phyloP scores from a whole-genome alignment of 2,329 filamentous ascomycete species.

The Penicillium janthinellum region DNA sequence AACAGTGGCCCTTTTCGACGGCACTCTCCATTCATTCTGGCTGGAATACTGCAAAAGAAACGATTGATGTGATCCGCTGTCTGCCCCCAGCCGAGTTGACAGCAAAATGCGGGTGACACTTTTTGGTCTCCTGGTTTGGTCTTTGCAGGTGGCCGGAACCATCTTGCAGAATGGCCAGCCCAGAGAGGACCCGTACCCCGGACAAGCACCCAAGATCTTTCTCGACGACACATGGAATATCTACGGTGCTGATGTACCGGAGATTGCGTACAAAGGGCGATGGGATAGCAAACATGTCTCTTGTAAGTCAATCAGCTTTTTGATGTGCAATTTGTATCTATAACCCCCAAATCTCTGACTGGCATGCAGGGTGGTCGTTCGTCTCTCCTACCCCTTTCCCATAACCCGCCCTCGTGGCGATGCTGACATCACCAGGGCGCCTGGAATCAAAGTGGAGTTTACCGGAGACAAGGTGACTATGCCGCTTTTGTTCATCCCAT shows the following conservation, averaged over 20 bases:
- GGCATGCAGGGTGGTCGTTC: slow-evolving; percentile 55
- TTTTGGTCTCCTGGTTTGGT: slow-evolving; percentile 15
- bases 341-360: slow-evolving; percentile 11
- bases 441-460: slow-evolving; percentile 59
- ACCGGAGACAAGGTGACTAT: slow-evolving; percentile 49
- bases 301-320: slow-evolving; percentile 37
- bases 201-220: slow-evolving; percentile 36
- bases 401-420: slow-evolving; percentile 6
- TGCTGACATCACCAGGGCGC: slow-evolving; percentile 37
- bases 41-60: slow-evolving; percentile 4
- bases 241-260: slow-evolving; percentile 54
- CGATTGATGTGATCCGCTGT: slow-evolving; percentile 4
- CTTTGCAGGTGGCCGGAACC: slow-evolving; percentile 33
- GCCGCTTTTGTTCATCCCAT: not conserved
- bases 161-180: slow-evolving; percentile 50
- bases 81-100: slow-evolving; percentile 3
- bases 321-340: not conserved
- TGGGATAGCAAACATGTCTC: slow-evolving; percentile 64
- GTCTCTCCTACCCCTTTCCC: slow-evolving; percentile 28
- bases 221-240: slow-evolving; percentile 46
- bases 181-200: slow-evolving; percentile 41
- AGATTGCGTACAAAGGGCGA: slow-evolving; percentile 63
- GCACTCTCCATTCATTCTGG: not conserved
- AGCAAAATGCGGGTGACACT: slow-evolving; percentile 16
- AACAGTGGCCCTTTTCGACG: not conserved